phyloP scores from a whole-genome alignment of 2,329 filamentous ascomycete species.

The Penicillium sp. region DNA sequence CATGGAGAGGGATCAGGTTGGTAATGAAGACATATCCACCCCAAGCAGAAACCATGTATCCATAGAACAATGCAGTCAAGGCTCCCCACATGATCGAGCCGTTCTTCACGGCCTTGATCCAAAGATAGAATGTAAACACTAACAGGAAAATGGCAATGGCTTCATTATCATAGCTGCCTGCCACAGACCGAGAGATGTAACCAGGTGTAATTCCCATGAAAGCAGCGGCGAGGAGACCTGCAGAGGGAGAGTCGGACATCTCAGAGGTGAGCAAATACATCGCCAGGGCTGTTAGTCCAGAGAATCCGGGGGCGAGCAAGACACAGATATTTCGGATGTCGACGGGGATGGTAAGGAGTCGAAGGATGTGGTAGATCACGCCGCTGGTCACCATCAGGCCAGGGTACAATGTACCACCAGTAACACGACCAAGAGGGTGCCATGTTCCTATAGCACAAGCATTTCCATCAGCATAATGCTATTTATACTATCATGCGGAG shows the following conservation, averaged over 20 bases:
- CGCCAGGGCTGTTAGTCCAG: constrained; percentile 86
- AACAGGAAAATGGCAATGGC: constrained; percentile 98
- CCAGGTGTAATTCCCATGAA: constrained; percentile 98
- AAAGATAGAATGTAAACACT: constrained; percentile 97
- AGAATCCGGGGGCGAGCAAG: constrained; percentile 89
- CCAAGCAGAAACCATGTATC: constrained; percentile 99
- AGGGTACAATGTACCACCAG: constrained; percentile 96
- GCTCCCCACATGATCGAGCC: constrained; percentile 97
- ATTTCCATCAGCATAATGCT: constrained; percentile 18
- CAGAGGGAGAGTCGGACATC: constrained; percentile 93
- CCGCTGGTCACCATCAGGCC: constrained; percentile 99
- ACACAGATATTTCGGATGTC: constrained; percentile 99
- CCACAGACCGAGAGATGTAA: constrained; percentile 96
- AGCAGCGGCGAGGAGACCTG: constrained; percentile 84
- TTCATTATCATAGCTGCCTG: constrained; percentile 98
- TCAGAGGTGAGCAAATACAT: constrained; percentile 95
- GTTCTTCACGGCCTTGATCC: constrained; percentile 97
- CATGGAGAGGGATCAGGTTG: constrained; percentile 89
- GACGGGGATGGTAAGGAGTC: constrained; percentile 82
- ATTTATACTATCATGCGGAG: background rate
- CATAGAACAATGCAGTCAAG: constrained; percentile 91
- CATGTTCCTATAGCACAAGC: constrained; percentile 66
- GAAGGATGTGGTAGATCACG: constrained; percentile 90
- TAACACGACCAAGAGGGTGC: constrained; percentile 97
- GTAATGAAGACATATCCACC: constrained; percentile 99